Conservation (phyloP, 306 rosid genomes). For the Dryas alaskensis region DNA sequence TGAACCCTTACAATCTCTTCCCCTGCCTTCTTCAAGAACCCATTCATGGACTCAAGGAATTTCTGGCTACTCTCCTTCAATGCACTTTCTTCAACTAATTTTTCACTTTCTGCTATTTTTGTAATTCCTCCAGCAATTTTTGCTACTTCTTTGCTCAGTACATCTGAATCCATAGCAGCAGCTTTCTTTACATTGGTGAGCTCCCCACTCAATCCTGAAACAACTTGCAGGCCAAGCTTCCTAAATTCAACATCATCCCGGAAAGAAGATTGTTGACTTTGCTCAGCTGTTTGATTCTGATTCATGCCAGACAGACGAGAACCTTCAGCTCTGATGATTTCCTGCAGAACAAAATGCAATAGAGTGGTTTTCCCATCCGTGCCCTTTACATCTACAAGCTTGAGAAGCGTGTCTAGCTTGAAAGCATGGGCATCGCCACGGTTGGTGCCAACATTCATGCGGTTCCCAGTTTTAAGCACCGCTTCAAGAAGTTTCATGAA, state of each 20-base stretch:
- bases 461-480: slow-evolving; percentile 85
- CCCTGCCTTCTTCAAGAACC: slow-evolving; percentile 60
- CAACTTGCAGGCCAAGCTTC: slow-evolving; percentile 85
- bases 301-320: slow-evolving; percentile 45
- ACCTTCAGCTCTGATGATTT: slow-evolving; percentile 84
- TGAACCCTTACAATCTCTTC: slow-evolving; percentile 60
- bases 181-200: slow-evolving; percentile 77
- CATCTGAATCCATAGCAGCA: slow-evolving; percentile 81
- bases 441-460: slow-evolving; percentile 89
- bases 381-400: slow-evolving; percentile 82
- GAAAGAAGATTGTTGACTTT: slow-evolving; percentile 41
- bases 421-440: slow-evolving; percentile 94
- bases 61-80: slow-evolving; percentile 47
- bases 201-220: slow-evolving; percentile 86
- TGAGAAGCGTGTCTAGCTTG: slow-evolving; percentile 87
- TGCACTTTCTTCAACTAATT: slow-evolving; percentile 51
- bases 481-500: slow-evolving; percentile 89
- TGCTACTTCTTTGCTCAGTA: slow-evolving; percentile 58
- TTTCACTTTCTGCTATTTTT: slow-evolving; percentile 52
- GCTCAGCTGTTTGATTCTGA: slow-evolving; percentile 28
- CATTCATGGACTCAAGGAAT: slow-evolving; percentile 59
- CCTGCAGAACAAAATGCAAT: slow-evolving; percentile 86
- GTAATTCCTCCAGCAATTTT: slow-evolving; percentile 65
- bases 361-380: slow-evolving; percentile 80
- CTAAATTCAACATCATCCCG: slow-evolving; percentile 61